phyloP scores from a whole-genome alignment of 2,329 filamentous ascomycete species.

The Arthrobotrys sinensis region DNA sequence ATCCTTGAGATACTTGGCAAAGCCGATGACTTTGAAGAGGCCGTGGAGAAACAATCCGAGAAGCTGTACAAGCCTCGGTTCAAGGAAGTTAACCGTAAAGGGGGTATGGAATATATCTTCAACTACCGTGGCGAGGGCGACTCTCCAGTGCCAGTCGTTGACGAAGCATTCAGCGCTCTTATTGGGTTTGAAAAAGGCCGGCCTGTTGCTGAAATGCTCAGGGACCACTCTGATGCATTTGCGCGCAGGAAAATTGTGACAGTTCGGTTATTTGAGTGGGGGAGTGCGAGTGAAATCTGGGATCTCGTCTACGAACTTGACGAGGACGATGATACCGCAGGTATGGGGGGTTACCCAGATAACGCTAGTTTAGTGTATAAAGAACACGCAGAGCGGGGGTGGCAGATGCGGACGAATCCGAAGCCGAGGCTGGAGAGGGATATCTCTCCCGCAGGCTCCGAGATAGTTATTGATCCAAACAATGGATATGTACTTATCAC shows the following conservation, averaged over 20 bases:
- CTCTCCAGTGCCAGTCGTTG: neutral
- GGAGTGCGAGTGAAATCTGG: neutral
- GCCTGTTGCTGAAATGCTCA: neutral
- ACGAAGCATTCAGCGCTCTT: neutral
- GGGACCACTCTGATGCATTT: neutral
- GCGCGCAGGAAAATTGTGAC: neutral
- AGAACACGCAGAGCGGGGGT: neutral
- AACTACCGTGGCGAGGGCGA: neutral
- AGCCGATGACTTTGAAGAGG: no score
- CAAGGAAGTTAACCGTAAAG: no score
- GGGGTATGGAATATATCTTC: no score
- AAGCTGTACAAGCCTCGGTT: no score
- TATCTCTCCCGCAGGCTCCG: slow-evolving; percentile 10
- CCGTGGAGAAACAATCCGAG: no score
- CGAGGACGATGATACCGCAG: no score
- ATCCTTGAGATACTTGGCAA: no score
- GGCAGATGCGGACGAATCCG: neutral
- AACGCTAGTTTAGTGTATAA: neutral
- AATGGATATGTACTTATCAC: neutral
- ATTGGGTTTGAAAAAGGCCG: neutral
- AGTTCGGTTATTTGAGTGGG: neutral
- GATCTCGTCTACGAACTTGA: no score
- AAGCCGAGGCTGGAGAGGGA: neutral
- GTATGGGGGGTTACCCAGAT: no score
- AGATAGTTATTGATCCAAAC: neutral